Base-by-base conservation (phyloP, 2,329 filamentous ascomycete species). In the Hypoxylon sp. region DNA sequence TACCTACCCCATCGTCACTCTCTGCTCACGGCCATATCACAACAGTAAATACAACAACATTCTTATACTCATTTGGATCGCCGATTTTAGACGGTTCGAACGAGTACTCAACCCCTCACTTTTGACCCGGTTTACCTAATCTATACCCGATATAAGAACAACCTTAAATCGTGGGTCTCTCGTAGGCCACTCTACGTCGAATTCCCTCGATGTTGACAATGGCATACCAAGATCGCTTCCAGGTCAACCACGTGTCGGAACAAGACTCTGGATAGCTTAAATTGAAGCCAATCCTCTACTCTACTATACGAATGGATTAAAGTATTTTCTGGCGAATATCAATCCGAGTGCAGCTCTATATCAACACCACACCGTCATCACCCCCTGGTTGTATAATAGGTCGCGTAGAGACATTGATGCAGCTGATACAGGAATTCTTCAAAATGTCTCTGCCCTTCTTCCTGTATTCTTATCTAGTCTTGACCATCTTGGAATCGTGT, bases 61-160 rank as follows among this genome's bases (percentile, higher is more conserved):
- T 85, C 83, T 88, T 89, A 84, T 87, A 87, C 89, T 92, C 84
- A 74, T 89, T 89, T 74, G 82, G 81, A 80, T 88, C 88, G 80
- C 77, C 78, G 43, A 51, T 59, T 53, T 45, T 61, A 67, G 79
- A 68, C 78, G 81, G 80, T 78, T 81, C 79, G 46, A 75, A 71
- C 54, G 74, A 80, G 77, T 75, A 75, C 75, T 70, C 61, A 75
- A 80, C 57, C 64, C 71, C 48, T 41, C 56, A 41, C 30, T 71
- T 74, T 70, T 66, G 69, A 54, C 62, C 3, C 27, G 14, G 46
- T 65, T 58, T 67, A 41, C 61, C 34, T 56, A 64, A 60, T 71
- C 59, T 72, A 75, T 56, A 2, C 14, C 30, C 52, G 8, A 46
- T 71, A 67, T 65, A 65, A 14, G 14, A 21, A 32, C 29, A 50